Percentiles rank a stretch among this genome's conserved stretches.
phyloP scores from a whole-genome alignment of 768 basidiomycete genomes.

The Hericium rajendrae region DNA sequence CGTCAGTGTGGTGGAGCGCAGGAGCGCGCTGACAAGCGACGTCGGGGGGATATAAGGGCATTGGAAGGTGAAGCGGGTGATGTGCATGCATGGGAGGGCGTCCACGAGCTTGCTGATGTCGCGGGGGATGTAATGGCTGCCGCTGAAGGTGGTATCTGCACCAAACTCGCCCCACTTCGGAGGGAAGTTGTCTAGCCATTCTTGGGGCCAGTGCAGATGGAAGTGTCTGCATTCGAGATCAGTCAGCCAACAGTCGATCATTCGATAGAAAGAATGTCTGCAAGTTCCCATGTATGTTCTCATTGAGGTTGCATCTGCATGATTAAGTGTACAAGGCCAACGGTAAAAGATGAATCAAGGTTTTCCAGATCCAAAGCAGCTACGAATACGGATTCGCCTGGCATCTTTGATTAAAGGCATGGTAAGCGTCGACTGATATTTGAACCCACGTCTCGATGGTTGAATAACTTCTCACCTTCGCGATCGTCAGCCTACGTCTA shows the following conservation, averaged over 20 bases:
- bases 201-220: conserved; percentile 26
- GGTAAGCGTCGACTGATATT: too few relatives aligned
- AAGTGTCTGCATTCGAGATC: conserved; percentile 20
- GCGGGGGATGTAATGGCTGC: conserved; percentile 22
- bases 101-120: conserved; percentile 18
- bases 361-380: too few relatives aligned
- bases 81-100: conserved; percentile 21
- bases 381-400: too few relatives aligned
- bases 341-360: too few relatives aligned
- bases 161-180: conserved; percentile 22
- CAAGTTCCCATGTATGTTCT: not conserved
- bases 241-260: not conserved
- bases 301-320: not conserved
- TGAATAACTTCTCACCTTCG: too few relatives aligned
- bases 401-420: too few relatives aligned
- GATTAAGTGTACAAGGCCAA: not conserved
- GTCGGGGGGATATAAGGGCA: conserved; percentile 25
- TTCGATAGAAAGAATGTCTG: not conserved
- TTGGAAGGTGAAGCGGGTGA: conserved; percentile 19
- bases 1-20: conserved; percentile 19
- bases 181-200: conserved; percentile 27
- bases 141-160: conserved; percentile 13
- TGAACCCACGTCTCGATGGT: too few relatives aligned
- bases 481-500: too few relatives aligned
- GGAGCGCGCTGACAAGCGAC: conserved; percentile 20